Percentiles rank a stretch among this genome's conserved stretches.
Evolutionary conservation across 352 stramenopile species (phyloP).

Genomic region (Globisporangium lucens): DNA sequence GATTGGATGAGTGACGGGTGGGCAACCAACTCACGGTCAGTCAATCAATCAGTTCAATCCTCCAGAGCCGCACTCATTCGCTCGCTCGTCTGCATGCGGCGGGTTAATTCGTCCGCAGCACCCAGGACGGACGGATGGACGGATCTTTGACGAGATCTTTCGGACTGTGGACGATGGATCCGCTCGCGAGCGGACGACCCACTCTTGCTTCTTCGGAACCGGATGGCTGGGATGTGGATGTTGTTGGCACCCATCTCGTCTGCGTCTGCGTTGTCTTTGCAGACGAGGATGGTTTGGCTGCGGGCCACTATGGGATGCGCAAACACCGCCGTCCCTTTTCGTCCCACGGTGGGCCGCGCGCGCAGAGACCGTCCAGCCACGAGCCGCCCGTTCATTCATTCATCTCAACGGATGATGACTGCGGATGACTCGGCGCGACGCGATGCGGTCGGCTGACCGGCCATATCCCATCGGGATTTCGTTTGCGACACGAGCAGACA

Average conservation of each 20-base stretch:
- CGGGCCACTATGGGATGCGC: not conserved
- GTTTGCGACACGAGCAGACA: constrained; percentile 12
- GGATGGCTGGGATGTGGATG: not conserved
- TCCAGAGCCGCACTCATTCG: not conserved
- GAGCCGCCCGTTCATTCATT: constrained; percentile 3
- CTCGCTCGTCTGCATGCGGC: constrained; percentile 11
- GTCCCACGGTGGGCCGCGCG: not conserved
- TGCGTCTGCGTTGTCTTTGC: not conserved
- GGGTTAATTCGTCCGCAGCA: not conserved
- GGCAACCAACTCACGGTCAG: not conserved
- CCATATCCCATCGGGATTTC: constrained; percentile 1
- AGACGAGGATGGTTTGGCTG: constrained; percentile 9
- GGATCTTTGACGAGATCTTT: constrained; percentile 9
- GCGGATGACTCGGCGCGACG: constrained; percentile 10
- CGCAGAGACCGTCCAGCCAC: not conserved
- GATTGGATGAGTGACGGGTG: not conserved
- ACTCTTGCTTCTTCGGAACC: constrained; percentile 1
- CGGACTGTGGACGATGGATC: constrained; percentile 5
- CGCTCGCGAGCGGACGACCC: not conserved
- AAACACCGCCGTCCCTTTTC: not conserved
- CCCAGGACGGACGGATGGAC: not conserved
- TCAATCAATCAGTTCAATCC: not conserved
- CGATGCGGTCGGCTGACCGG: not conserved
- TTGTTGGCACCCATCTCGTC: not conserved
- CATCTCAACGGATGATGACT: not conserved